Conservation (phyloP, 371 early-diverging fungal species). For the Syncephalastrum monosporum region DNA sequence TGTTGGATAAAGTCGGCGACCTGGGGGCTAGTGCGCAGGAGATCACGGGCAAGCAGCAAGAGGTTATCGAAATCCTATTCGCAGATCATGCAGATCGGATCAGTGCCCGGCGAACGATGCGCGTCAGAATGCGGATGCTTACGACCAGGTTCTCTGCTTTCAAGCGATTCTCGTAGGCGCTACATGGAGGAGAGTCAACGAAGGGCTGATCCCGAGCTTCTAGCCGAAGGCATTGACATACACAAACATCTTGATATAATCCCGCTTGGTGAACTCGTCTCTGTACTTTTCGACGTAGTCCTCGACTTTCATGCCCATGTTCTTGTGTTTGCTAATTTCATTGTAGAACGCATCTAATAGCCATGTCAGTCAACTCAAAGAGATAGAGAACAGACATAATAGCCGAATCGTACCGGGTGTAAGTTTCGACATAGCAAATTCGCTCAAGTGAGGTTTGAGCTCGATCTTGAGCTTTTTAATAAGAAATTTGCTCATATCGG, state of each 20-base stretch:
- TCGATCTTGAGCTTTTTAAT: conserved; percentile 10
- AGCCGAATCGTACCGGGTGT: conserved; percentile 5
- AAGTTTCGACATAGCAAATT: not conserved
- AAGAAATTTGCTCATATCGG: conserved; percentile 12
- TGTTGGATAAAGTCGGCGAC: conserved; percentile 25
- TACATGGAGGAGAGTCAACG: conserved; percentile 12
- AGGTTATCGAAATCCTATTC: conserved; percentile 64
- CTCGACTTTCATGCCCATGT: conserved; percentile 19
- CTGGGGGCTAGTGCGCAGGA: conserved; percentile 28
- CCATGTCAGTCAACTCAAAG: not conserved
- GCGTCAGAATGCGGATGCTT: conserved; percentile 12
- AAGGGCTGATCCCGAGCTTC: not conserved
- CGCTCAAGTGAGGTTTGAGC: not conserved
- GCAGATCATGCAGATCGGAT: conserved; percentile 9
- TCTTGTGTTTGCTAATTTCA: conserved; percentile 32
- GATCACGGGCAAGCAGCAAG: conserved; percentile 30
- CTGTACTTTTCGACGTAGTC: conserved; percentile 10
- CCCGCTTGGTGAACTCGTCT: conserved; percentile 4
- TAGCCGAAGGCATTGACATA: conserved; percentile 5
- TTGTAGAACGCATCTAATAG: conserved; percentile 17
- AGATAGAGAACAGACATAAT: not conserved
- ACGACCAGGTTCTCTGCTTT: conserved; percentile 30
- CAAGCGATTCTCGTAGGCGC: conserved; percentile 41
- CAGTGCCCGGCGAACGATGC: no score
- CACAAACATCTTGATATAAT: conserved; percentile 24